These are phyloP conservation scores for Cubamyces sp. DNA, from an alignment of 768 basidiomycete species.

Conservation along the genomic window DNA sequence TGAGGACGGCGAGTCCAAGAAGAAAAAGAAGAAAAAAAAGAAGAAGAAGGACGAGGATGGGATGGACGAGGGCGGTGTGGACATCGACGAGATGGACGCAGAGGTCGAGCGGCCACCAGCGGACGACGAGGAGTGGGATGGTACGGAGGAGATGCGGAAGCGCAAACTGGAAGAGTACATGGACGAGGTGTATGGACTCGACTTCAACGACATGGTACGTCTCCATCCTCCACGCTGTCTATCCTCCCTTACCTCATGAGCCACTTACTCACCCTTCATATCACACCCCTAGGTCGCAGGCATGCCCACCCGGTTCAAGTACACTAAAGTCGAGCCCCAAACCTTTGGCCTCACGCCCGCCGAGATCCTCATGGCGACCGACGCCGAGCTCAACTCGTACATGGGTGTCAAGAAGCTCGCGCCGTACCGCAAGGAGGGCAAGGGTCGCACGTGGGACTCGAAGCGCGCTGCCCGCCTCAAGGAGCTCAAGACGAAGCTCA, in stretches of 20 bases:
- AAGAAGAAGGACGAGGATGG: constrained; percentile 41
- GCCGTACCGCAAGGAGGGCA: constrained; percentile 71
- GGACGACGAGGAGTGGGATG: constrained; percentile 77
- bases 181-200: constrained; percentile 88
- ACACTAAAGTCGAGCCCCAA: constrained; percentile 67
- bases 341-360: constrained; percentile 73
- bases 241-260: not conserved
- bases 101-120: constrained; percentile 60
- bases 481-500: constrained; percentile 71
- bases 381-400: constrained; percentile 91
- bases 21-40: constrained; percentile 64
- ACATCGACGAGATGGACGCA: constrained; percentile 55
- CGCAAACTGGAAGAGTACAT: constrained; percentile 83
- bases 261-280: constrained; percentile 13
- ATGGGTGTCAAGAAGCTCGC: constrained; percentile 90
- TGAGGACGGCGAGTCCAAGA: constrained; percentile 44
- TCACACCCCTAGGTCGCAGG: constrained; percentile 80
- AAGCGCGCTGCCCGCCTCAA: constrained; percentile 65
- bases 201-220: constrained; percentile 94
- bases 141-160: constrained; percentile 91
- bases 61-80: constrained; percentile 52
- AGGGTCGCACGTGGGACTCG: constrained; percentile 61
- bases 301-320: constrained; percentile 92
- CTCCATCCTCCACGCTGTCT: not conserved
- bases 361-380: constrained; percentile 90